Conservation (phyloP, 2,329 filamentous ascomycete species). For the Alternaria sp. region DNA sequence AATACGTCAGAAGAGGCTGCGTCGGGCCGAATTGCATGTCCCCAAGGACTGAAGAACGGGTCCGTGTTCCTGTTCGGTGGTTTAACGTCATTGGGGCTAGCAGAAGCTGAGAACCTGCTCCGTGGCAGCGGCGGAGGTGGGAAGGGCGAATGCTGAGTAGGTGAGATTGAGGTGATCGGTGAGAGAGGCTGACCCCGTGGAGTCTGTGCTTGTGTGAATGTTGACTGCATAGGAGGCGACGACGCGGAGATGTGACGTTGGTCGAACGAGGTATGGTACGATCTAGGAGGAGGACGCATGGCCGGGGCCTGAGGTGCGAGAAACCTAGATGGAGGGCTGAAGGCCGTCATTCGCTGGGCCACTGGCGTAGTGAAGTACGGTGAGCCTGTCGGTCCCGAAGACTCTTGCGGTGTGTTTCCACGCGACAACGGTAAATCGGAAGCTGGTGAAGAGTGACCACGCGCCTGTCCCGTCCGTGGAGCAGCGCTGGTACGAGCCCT, state of each 20-base stretch:
- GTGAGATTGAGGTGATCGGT: slow-evolving; percentile 7
- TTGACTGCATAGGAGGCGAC: not conserved
- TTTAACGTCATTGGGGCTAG: not conserved
- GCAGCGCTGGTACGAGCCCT: slow-evolving; percentile 3
- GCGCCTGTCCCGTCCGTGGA: slow-evolving; percentile 1
- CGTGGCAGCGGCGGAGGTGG: slow-evolving; percentile 9
- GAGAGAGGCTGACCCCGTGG: slow-evolving; percentile 1
- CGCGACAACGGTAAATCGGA: slow-evolving; percentile 8
- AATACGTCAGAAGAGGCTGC: not conserved
- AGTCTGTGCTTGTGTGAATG: not conserved
- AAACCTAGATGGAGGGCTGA: not conserved
- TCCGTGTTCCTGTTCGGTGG: not conserved
- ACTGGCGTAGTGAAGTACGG: slow-evolving; percentile 9
- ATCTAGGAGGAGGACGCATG: not conserved
- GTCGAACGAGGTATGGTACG: not conserved
- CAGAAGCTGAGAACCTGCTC: not conserved
- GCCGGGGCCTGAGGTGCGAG: not conserved
- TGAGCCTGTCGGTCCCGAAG: not conserved
- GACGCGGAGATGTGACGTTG: not conserved
- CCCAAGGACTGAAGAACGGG: slow-evolving; percentile 2
- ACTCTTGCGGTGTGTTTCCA: slow-evolving; percentile 13
- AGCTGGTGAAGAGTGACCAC: slow-evolving; percentile 11
- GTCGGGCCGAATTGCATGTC: not conserved
- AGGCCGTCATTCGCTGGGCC: not conserved
- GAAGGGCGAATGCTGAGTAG: slow-evolving; percentile 4